A percentile compares a stretch with the other conserved stretches of the same genome.
These are phyloP conservation scores for Zymoseptoria pseudotritici DNA, from an alignment of 2,329 filamentous ascomycete species.

Conservation along the genomic window DNA sequence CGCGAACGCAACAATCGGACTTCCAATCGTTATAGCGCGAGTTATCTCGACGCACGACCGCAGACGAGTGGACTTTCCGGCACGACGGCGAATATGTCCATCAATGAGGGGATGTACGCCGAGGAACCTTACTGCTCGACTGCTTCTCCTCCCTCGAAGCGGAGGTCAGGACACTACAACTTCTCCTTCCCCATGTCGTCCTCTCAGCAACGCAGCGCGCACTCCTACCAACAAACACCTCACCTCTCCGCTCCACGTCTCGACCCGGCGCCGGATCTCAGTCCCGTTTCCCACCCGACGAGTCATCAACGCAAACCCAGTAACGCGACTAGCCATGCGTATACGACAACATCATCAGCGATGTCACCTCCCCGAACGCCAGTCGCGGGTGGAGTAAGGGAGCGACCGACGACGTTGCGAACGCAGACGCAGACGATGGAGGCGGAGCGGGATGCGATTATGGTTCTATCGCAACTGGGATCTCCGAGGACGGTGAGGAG, in stretches of 20 bases:
- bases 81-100: conserved; percentile 21
- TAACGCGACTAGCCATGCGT: neutral
- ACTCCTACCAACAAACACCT: neutral
- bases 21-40: conserved; percentile 19
- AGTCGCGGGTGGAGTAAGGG: conserved; percentile 7
- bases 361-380: conserved; percentile 31
- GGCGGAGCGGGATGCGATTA: conserved; percentile 71
- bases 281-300: conserved; percentile 10
- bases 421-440: conserved; percentile 63
- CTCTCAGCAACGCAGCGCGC: too few relatives aligned
- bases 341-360: neutral
- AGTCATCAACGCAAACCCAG: conserved; percentile 1
- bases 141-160: conserved; percentile 26
- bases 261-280: conserved; percentile 17
- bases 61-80: conserved; percentile 23
- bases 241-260: conserved; percentile 4
- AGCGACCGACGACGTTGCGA: conserved; percentile 47
- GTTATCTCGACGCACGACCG: conserved; percentile 21
- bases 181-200: conserved; percentile 3
- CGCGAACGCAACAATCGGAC: conserved; percentile 34
- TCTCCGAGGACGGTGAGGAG: conserved; percentile 13
- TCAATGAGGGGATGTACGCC: conserved; percentile 21
- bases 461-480: conserved; percentile 74
- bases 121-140: neutral
- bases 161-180: conserved; percentile 25